Conservation (phyloP, 306 rosid species). For the Glycine soja region DNA sequence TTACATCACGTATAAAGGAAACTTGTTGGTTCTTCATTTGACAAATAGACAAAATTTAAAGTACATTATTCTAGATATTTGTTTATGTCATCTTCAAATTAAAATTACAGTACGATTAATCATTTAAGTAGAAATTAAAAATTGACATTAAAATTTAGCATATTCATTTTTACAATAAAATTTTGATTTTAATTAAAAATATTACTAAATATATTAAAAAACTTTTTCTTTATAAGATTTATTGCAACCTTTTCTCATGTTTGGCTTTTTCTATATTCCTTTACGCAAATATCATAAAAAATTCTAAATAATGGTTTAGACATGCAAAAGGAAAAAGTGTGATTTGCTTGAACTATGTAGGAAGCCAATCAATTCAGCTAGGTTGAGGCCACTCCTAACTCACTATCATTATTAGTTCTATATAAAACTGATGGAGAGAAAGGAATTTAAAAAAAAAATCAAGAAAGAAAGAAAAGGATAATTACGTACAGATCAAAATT, state of each 20-base stretch:
- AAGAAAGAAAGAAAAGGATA: too few relatives aligned
- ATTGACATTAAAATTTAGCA: neutral
- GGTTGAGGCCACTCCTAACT: conserved; percentile 31
- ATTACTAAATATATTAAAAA: neutral
- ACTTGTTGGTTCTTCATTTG: neutral
- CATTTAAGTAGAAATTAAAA: neutral
- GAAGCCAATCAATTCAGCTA: conserved; percentile 40
- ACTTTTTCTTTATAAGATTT: conserved; percentile 21
- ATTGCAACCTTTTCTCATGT: conserved; percentile 12
- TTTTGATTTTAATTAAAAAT: neutral
- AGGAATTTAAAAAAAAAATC: neutral
- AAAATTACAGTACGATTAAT: neutral
- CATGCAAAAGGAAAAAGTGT: conserved; percentile 29
- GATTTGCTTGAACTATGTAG: conserved; percentile 27
- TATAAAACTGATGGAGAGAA: conserved; percentile 20
- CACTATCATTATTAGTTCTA: conserved; percentile 39
- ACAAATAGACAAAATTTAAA: neutral
- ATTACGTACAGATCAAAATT: too few relatives aligned
- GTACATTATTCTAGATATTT: neutral
- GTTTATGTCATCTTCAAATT: neutral
- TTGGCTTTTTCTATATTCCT: conserved; percentile 26
- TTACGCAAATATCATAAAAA: neutral
- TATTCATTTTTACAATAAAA: neutral
- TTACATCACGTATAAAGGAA: neutral
- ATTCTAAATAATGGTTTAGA: conserved; percentile 25